A percentile compares a stretch with the other conserved stretches of the same genome.
phyloP scores from a whole-genome alignment of 2,329 filamentous ascomycete genomes.

The Aspergillus phoenicis region DNA sequence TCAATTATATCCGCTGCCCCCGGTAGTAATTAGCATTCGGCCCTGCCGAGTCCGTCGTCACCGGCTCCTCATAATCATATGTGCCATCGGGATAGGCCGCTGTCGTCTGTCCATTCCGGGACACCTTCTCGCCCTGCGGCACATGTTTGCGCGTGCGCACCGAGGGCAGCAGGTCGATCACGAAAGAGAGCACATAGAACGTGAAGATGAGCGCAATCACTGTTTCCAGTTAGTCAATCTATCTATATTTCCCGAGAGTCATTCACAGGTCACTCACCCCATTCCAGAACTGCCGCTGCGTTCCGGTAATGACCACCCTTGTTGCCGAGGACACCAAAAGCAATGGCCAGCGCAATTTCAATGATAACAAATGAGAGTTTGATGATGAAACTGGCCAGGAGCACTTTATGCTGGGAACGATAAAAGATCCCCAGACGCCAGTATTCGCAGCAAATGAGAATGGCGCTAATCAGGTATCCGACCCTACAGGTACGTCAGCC shows the following conservation, averaged over 20 bases:
- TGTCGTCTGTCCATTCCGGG: constrained; percentile 14
- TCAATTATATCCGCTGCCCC: constrained; percentile 29
- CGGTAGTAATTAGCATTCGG: constrained; percentile 36
- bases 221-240: constrained; percentile 13
- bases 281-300: constrained; percentile 76
- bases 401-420: constrained; percentile 67
- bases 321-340: constrained; percentile 62
- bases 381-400: constrained; percentile 80
- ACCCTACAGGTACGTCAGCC: constrained; percentile 38
- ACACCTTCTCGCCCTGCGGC: constrained; percentile 46
- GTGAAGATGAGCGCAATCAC: constrained; percentile 80
- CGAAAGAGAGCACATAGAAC: constrained; percentile 84
- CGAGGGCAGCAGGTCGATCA: constrained; percentile 83
- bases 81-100: constrained; percentile 20
- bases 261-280: constrained; percentile 44
- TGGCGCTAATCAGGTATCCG: constrained; percentile 81
- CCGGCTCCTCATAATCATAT: constrained; percentile 35
- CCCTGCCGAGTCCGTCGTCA: constrained; percentile 42
- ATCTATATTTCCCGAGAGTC: neutral
- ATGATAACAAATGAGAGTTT: constrained; percentile 83
- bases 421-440: constrained; percentile 80
- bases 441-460: constrained; percentile 90
- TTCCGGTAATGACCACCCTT: constrained; percentile 55
- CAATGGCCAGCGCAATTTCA: constrained; percentile 68
- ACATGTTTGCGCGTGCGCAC: constrained; percentile 59